Evolutionary conservation across 805 yeast genomes (phyloP), one percentile per base, ranked within the genome.

Genomic region (Wickerhamiella alocasiicola): DNA sequence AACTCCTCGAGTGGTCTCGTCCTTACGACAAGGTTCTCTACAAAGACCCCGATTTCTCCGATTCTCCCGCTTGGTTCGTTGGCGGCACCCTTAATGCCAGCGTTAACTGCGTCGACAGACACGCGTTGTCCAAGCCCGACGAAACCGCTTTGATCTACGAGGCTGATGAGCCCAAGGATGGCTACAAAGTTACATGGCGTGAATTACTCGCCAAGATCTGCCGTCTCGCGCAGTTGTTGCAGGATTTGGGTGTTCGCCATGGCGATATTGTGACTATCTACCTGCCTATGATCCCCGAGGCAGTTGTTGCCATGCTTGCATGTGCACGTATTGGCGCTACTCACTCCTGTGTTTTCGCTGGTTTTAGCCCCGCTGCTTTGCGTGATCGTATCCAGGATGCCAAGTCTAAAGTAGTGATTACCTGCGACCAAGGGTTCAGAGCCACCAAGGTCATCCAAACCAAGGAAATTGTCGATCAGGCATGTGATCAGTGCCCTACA

Each of bases 261-360:
- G 98, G 98, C 57, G 98, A 88, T 58, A 81, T 94, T 20, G 97
- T 88, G 44, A 97, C 96, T 37, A 81, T 88, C 44, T 88, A 88
- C 64, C 67, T 88, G 59, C 98, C 98, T 56, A 88, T 91, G 98
- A 87, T 87, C 46, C 94, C 97, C 37, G 95, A 87, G 65, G 95
- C 96, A 16, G 68, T 91, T 46, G 75, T 91, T 43, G 81, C 98
- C n/a, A 74, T 88, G 72, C 69, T 88, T 56, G 98, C 98, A 35
- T 78, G 85, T 56, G 81, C 77, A 26, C 78, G 98, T 66, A 66
- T 88, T 44, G 98, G 98, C 59, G 98, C 98, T 25, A 68, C 88
- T 41, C 98, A 88, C 64, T 81, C 96, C 13, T 96, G 91, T 41
- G 80, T 88, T 41, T 88, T 88, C 66, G 98, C 97, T 28, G 98